Conservation (phyloP, 2,329 filamentous ascomycete genomes). For the Colletotrichum karsti region DNA sequence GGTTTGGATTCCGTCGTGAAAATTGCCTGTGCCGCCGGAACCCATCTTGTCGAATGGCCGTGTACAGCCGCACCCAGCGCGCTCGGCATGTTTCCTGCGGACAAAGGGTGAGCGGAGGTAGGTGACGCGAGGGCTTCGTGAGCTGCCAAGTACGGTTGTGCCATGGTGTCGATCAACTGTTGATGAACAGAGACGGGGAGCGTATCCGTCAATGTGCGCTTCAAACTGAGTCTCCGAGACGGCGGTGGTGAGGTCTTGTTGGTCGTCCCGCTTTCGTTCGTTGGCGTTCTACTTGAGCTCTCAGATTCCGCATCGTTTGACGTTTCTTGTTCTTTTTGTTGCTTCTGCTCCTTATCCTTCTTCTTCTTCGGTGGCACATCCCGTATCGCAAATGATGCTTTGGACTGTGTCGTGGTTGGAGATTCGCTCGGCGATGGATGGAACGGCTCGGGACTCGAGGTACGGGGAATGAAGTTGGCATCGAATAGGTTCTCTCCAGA, state of each 20-base stretch:
- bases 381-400: background rate
- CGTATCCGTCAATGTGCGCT: conserved; percentile 89
- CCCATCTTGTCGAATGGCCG: conserved; percentile 89
- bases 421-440: conserved; percentile 42
- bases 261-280: conserved; percentile 64
- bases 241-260: conserved; percentile 61
- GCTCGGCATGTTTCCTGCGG: conserved; percentile 52
- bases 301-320: conserved; percentile 47
- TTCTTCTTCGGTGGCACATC: conserved; percentile 10
- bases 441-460: conserved; percentile 58
- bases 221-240: conserved; percentile 73
- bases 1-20: conserved; percentile 93
- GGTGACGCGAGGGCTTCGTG: conserved; percentile 57
- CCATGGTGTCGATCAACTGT: conserved; percentile 84
- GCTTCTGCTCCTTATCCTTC: conserved; percentile 2
- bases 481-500: conserved; percentile 87
- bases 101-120: conserved; percentile 48
- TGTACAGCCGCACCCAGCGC: conserved; percentile 73
- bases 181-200: conserved; percentile 78
- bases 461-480: conserved; percentile 72
- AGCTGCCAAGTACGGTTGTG: conserved; percentile 78
- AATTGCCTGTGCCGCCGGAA: conserved; percentile 91
- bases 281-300: conserved; percentile 61
- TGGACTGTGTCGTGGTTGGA: conserved; percentile 35
- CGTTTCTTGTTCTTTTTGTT: background rate